Evolutionary conservation across 345 rosid species (phyloP).

Genomic region (Lumnitzera racemosa): DNA sequence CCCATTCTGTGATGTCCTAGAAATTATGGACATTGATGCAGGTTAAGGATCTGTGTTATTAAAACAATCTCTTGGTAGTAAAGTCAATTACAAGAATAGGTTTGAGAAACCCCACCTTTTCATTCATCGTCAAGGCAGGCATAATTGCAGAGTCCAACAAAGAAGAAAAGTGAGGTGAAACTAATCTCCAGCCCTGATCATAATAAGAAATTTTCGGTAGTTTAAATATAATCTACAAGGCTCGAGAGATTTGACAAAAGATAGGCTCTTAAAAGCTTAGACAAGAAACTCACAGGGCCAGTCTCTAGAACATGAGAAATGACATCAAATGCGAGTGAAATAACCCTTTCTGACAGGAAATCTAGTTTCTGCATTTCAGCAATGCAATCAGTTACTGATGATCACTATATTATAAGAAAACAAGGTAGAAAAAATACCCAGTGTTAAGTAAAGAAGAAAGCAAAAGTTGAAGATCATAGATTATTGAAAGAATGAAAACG

Average conservation of each 20-base stretch:
- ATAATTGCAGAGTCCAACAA: constrained; percentile 76
- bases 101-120: constrained; percentile 39
- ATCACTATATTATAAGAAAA: no score
- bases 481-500: no score
- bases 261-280: neutral
- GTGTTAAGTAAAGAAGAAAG: no score
- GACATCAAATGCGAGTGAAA: constrained; percentile 74
- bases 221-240: neutral
- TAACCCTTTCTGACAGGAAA: constrained; percentile 54
- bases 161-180: constrained; percentile 71
- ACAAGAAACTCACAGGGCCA: constrained; percentile 57
- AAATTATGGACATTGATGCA: neutral
- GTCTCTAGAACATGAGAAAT: constrained; percentile 74
- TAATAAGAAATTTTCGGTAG: constrained; percentile 8
- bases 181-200: constrained; percentile 84
- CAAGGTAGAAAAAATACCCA: no score
- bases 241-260: neutral
- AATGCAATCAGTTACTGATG: neutral
- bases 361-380: constrained; percentile 53
- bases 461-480: no score
- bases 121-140: constrained; percentile 65
- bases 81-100: neutral
- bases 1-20: constrained; percentile 82
- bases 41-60: neutral
- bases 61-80: neutral